phyloP scores from a whole-genome alignment of 345 rosid species.

The Moricandia moricandioides region DNA sequence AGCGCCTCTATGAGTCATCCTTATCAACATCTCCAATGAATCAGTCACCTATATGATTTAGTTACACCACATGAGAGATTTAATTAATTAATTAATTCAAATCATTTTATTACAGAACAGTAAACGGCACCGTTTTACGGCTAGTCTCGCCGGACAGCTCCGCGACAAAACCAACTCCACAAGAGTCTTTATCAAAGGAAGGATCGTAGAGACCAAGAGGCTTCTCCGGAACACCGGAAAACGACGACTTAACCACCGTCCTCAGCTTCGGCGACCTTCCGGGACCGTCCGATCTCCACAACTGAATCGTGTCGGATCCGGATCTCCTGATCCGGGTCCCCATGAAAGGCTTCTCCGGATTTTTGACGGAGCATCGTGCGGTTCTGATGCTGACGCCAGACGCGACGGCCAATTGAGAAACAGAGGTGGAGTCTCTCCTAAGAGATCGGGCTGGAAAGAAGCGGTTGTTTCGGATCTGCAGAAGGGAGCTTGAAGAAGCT shows the following conservation, averaged over 20 bases:
- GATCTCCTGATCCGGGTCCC: conserved; percentile 50
- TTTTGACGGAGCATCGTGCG: conserved; percentile 41
- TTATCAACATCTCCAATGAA: conserved; percentile 89
- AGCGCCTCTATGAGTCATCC: conserved; percentile 98
- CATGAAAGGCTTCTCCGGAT: conserved; percentile 44
- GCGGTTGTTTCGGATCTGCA: conserved; percentile 37
- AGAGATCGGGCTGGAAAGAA: conserved; percentile 32
- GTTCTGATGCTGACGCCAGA: conserved; percentile 31
- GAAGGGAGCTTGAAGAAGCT: conserved; percentile 43
- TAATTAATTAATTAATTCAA: background rate
- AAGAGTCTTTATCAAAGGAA: conserved; percentile 87
- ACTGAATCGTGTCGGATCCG: conserved; percentile 55
- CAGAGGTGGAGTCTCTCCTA: conserved; percentile 21
- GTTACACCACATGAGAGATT: too few species aligned
- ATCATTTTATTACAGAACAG: background rate
- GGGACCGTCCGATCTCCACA: conserved; percentile 84
- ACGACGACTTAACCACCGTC: conserved; percentile 61
- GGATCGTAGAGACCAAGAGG: conserved; percentile 97
- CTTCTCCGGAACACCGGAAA: conserved; percentile 88
- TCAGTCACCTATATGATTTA: conserved; percentile 62
- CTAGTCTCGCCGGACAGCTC: conserved; percentile 81
- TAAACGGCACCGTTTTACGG: conserved; percentile 72
- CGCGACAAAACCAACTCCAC: conserved; percentile 98
- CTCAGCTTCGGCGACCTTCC: conserved; percentile 68
- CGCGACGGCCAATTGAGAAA: conserved; percentile 42